These are phyloP conservation scores for Botrytis aclada DNA, from an alignment of 2,329 filamentous ascomycete genomes.

Conservation along the genomic window DNA sequence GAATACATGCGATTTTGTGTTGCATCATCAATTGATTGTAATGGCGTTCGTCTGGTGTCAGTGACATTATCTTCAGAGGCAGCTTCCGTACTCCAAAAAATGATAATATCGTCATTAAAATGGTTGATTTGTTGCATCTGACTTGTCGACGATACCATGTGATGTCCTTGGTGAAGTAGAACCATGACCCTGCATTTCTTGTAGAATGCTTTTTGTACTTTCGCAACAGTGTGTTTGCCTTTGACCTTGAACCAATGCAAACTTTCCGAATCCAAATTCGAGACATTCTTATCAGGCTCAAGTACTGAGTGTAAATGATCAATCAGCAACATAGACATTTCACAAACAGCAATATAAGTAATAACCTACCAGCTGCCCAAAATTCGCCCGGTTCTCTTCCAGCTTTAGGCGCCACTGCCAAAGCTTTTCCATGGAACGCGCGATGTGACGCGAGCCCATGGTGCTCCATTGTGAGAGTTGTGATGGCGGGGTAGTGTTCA, in stretches of 20 bases:
- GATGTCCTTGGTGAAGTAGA: slow-evolving; percentile 10
- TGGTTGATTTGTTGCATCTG: slow-evolving; percentile 12
- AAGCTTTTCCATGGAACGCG: slow-evolving; percentile 6
- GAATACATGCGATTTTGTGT: not conserved
- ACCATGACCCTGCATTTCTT: not conserved
- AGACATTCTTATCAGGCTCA: not conserved
- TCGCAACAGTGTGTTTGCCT: slow-evolving; percentile 17
- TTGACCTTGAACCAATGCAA: slow-evolving; percentile 20
- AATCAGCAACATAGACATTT: not conserved
- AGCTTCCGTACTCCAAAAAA: slow-evolving; percentile 11
- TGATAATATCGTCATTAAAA: slow-evolving; percentile 10
- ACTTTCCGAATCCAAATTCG: not conserved
- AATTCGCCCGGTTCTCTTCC: not conserved
- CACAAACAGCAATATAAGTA: not conserved
- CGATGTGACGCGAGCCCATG: not conserved
- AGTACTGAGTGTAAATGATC: not conserved
- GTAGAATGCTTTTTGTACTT: slow-evolving; percentile 11
- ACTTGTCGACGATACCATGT: not conserved
- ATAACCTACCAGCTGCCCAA: slow-evolving; percentile 10
- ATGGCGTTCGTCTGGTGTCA: not conserved
- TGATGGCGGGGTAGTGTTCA: not conserved
- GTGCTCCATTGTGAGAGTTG: not conserved
- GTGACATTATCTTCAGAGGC: not conserved
- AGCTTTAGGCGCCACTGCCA: not conserved
- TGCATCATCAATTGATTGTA: not conserved